phyloP scores from a whole-genome alignment of 83 land plant genomes.

The Thuja plicata region DNA sequence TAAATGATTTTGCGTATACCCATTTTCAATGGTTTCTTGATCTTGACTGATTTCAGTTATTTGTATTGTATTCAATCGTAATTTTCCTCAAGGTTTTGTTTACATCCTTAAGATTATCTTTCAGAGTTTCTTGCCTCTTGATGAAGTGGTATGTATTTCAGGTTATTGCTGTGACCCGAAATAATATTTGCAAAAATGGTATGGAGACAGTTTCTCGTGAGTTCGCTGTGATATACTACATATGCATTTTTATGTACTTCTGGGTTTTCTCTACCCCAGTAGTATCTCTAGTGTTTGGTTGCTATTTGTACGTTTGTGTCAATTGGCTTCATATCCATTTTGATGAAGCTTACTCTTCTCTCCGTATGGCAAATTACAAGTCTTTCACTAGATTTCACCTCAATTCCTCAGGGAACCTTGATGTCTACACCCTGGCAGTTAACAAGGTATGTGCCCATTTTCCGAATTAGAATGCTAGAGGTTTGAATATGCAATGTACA shows the following conservation, averaged over 20 bases:
- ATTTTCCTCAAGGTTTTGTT: not conserved
- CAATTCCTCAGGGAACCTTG: conserved; percentile 65
- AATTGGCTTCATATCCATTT: conserved; percentile 97
- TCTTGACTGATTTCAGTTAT: not conserved
- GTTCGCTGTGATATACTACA: conserved; percentile 73
- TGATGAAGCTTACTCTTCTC: conserved; percentile 98
- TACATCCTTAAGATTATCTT: not conserved
- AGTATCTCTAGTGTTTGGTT: conserved; percentile 91
- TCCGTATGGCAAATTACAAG: conserved; percentile 96
- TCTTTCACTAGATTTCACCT: conserved; percentile 93
- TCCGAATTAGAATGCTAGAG: not conserved
- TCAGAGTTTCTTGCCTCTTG: not conserved
- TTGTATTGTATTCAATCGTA: not conserved
- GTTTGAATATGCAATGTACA: not conserved
- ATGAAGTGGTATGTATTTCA: conserved; percentile 20
- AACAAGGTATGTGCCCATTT: conserved; percentile 66
- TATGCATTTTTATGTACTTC: conserved; percentile 84
- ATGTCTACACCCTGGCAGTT: conserved; percentile 86
- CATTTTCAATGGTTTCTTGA: not conserved
- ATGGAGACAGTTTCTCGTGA: conserved; percentile 83
- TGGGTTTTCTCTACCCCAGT: conserved; percentile 98
- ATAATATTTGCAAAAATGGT: conserved; percentile 80
- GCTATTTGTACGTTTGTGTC: conserved; percentile 93
- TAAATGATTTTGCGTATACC: not conserved
- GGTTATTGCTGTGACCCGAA: conserved; percentile 98